phyloP scores from a whole-genome alignment of 345 rosid genomes.

The Ceriops zippeliana region DNA sequence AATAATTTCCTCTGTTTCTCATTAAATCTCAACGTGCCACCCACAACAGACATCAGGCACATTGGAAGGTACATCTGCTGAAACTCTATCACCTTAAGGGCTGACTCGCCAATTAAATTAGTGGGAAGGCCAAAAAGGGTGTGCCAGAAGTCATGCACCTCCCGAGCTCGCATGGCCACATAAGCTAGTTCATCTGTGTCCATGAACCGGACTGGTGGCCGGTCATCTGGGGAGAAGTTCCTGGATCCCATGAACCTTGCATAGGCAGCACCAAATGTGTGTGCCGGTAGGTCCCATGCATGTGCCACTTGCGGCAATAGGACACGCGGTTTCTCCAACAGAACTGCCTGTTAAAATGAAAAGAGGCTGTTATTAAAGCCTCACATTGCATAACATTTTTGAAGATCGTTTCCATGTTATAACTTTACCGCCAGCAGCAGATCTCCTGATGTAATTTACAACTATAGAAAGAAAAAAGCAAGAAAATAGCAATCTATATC shows the following conservation, averaged over 20 bases:
- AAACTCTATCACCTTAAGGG: slow-evolving; percentile 69
- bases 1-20: slow-evolving; percentile 62
- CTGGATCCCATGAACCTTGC: slow-evolving; percentile 87
- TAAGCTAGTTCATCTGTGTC: slow-evolving; percentile 70
- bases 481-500: not conserved
- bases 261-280: slow-evolving; percentile 79
- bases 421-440: too few relatives aligned
- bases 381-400: too few relatives aligned
- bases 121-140: slow-evolving; percentile 69
- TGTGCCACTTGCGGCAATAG: slow-evolving; percentile 53
- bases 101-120: slow-evolving; percentile 67
- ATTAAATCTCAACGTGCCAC: slow-evolving; percentile 58
- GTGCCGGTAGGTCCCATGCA: slow-evolving; percentile 70
- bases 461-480: not conserved
- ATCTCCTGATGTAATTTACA: not conserved
- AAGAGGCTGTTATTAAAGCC: too few relatives aligned
- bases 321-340: slow-evolving; percentile 64
- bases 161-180: slow-evolving; percentile 67
- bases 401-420: too few relatives aligned
- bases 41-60: slow-evolving; percentile 64
- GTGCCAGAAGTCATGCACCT: slow-evolving; percentile 82
- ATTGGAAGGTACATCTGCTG: slow-evolving; percentile 73
- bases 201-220: slow-evolving; percentile 77
- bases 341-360: slow-evolving; percentile 42
- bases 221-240: slow-evolving; percentile 71